Evolutionary conservation across 768 basidiomycete species (phyloP), one percentile per base, ranked within the genome.

Genomic region (Boletus subcaerulescens): DNA sequence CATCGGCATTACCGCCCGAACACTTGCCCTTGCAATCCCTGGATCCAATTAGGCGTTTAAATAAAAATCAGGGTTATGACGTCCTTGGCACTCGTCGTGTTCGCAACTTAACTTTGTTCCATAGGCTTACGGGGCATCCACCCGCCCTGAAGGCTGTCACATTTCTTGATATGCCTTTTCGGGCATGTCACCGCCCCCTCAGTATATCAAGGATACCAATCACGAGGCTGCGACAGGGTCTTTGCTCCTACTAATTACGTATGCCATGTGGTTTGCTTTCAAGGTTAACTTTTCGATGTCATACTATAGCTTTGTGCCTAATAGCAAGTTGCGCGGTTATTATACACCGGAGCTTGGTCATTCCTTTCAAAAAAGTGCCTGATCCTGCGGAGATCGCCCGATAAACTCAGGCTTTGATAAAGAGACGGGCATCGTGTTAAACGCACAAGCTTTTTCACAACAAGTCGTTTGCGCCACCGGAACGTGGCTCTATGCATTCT

Each of bases 281-380:
- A 69, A 68, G 59, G 67, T 70, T 69, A 68, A 49, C 66, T 70
- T 67, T 56, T 46, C 56, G 47, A 50, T 33, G 38, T 53, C 53
- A 58, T 59, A n/a, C n/a, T n/a, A 49, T 47, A 51, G 50, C 51
- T 46, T 56, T 41, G 18, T 49, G 14, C 14, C 33, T 14, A 14
- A 35, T 11, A 29, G 13, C 33, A 55, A 59, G 52, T 42, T 48
- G 53, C 55, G 46, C 43, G 55, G 55, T 50, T 60, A 67, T 62
- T 45, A 29, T 29, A 48, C 31, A 26, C 52, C 66, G 49, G 62
- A 53, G 42, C 58, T 55, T 53, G 41, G 51, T 8, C 26, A 24
- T 33, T 49, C 20, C 22, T 39, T 24, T 9, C 13, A 35, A 9
- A 29, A 29, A 29, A 54, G 62, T 60, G 61, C 66, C 61, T 66